Evolutionary conservation across 345 rosid genomes (phyloP).

Genomic region (Populus tremula): DNA sequence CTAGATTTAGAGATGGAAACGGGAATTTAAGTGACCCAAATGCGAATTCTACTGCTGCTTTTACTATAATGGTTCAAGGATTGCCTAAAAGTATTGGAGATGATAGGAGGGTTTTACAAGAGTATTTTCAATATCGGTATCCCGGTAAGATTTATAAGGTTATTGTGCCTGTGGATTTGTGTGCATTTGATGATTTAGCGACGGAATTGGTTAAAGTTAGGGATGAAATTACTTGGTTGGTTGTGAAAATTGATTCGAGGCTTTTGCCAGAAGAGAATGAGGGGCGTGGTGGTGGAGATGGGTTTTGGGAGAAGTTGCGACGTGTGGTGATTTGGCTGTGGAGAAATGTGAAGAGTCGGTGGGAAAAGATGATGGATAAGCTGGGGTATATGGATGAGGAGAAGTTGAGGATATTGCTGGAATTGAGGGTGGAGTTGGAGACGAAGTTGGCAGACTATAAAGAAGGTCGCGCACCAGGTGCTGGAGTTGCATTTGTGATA

Average conservation of each 20-base stretch:
- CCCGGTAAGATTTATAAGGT: conserved; percentile 83
- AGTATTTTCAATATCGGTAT: conserved; percentile 68
- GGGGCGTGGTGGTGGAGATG: conserved; percentile 25
- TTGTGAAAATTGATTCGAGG: conserved; percentile 74
- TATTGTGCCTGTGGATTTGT: conserved; percentile 88
- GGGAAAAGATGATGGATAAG: conserved; percentile 41
- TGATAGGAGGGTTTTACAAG: conserved; percentile 60
- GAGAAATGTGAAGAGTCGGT: conserved; percentile 39
- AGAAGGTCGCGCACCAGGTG: conserved; percentile 76
- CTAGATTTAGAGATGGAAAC: conserved; percentile 93
- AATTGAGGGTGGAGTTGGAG: conserved; percentile 71
- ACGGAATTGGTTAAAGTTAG: conserved; percentile 70
- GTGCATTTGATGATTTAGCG: conserved; percentile 91
- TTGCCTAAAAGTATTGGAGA: conserved; percentile 75
- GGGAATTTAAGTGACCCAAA: conserved; percentile 72
- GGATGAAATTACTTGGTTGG: conserved; percentile 90
- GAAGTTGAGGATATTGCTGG: conserved; percentile 70
- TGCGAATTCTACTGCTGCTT: conserved; percentile 70
- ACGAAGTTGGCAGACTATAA: conserved; percentile 62
- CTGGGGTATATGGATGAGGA: conserved; percentile 69
- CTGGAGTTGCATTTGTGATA: conserved; percentile 90
- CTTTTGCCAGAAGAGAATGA: conserved; percentile 56
- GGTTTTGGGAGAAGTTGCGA: conserved; percentile 21
- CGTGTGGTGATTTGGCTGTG: conserved; percentile 27
- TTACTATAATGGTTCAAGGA: conserved; percentile 86